Base-by-base conservation (phyloP, 192 early-diverging fungal species). In the Rhizophagus prolifer region DNA sequence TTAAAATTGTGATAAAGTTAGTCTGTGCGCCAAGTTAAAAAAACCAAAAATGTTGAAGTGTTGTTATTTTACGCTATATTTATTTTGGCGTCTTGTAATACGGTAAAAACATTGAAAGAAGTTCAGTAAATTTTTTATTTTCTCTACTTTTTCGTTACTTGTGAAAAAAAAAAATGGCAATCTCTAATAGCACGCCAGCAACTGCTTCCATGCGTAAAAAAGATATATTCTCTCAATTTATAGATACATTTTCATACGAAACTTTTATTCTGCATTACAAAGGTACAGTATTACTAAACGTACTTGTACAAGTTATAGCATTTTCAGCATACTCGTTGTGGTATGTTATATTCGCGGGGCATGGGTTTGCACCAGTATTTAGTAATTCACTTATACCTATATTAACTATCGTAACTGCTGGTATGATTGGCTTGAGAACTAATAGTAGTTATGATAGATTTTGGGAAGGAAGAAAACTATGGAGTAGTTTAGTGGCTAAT, bases 401-500 rank as follows among this genome's bases (percentile, higher is more conserved):
- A 12, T 63, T 83, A 71, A 78, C 79, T 23, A 77, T 83, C 8
- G 82, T 83, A 14, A 79, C 78, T 36, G 82, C 79, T 74, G 75
- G 79, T 76, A 80, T 83, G 44, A 60, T 83, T 14, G 79, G 79
- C 7, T 80, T 83, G 74, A 73, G 82, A 28, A 80, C 82, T 77
- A 83, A 83, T 70, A 83, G 77, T 50, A 79, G 79, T 23, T 83
- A 83, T 30, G 82, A 83, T 68, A 76, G 82, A 68, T 83, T 75
- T 74, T 83, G 82, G 82, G 82, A 83, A 61, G 82, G 82, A 75
- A 78, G 82, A 59, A 83, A 83, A 70, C 64, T 83, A 19, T 83
- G 82, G 82, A n/a, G 79, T 2, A 41, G 14, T 50, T 70, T 83
- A 14, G 79, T 79, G 75, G 82, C 75, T 62, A 79, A 83, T 63